These are phyloP conservation scores for Leucosporidium creatinivorum DNA, from an alignment of 768 basidiomycete genomes.

Conservation along the genomic window DNA sequence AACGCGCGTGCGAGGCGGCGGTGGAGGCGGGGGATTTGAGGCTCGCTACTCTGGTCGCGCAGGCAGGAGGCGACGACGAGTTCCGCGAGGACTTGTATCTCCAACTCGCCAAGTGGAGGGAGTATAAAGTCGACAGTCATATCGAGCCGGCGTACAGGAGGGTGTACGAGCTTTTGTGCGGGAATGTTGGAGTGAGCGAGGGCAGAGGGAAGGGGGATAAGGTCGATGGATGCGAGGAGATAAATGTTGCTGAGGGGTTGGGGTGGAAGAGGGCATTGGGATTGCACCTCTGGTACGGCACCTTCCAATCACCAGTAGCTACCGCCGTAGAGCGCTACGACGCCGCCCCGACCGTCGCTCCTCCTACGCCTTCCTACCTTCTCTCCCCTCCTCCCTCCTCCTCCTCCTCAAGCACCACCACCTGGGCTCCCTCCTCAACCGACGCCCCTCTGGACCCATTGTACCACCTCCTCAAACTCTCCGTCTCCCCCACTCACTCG, in stretches of 20 bases:
- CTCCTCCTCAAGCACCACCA: not conserved
- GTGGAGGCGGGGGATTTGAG: slow-evolving; percentile 69
- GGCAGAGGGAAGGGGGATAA: slow-evolving; percentile 48
- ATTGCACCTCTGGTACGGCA: slow-evolving; percentile 79
- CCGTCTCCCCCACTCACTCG: slow-evolving; percentile 61
- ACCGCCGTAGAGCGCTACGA: slow-evolving; percentile 29
- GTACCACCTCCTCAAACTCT: slow-evolving; percentile 69
- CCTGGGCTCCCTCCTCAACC: slow-evolving; percentile 5
- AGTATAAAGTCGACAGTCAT: slow-evolving; percentile 63
- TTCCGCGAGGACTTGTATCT: slow-evolving; percentile 64
- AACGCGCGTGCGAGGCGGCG: slow-evolving; percentile 67
- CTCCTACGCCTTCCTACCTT: slow-evolving; percentile 33
- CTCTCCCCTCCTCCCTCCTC: slow-evolving; percentile 5
- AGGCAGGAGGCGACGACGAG: slow-evolving; percentile 66
- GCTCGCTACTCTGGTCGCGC: slow-evolving; percentile 80
- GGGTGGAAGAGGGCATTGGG: slow-evolving; percentile 96
- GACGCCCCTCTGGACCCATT: slow-evolving; percentile 53
- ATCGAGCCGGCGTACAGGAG: slow-evolving; percentile 62
- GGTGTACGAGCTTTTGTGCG: slow-evolving; percentile 76
- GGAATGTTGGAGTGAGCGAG: slow-evolving; percentile 57
- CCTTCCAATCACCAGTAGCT: slow-evolving; percentile 38
- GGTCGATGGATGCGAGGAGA: slow-evolving; percentile 48
- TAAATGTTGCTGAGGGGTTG: slow-evolving; percentile 61
- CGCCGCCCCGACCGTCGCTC: slow-evolving; percentile 2
- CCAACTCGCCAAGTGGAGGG: slow-evolving; percentile 76